Base-by-base conservation (phyloP, 2,329 filamentous ascomycete genomes). In the Apiospora saccharicola region DNA sequence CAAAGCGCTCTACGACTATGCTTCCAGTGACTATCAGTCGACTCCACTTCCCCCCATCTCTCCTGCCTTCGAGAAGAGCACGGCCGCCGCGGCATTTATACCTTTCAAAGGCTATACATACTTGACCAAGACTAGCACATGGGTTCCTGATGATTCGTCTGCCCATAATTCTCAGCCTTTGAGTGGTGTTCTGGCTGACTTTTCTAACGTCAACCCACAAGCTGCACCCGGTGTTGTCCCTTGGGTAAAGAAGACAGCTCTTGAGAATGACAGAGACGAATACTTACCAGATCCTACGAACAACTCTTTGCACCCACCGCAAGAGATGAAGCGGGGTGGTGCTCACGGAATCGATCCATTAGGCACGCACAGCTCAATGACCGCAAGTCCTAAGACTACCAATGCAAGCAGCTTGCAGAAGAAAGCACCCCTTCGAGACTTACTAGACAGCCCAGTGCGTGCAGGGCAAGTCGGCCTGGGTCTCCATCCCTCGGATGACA, bases 331-430 rank as follows among this genome's bases (percentile, higher is more conserved):
- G 16, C 30, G 24, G 24, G 24, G 43, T 49, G 43, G 10, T 46
- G 67, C 24, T 49, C 46, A 16, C 19, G n/a, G 30, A 13, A 49
- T 30, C 41, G 46, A 37, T 3, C 43, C 43, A 10, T 46, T 47
- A 7, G 41, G 14, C 24, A 30, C 67, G 3, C 44, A 24, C 26
- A 71, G 70, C 12, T 68, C 61, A 34, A 57, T 69, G 67, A 46
- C 61, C n/a, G 43, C 70, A 49, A 71, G 64, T 61, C 70, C 70
- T 19, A 14, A 43, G 43, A 71, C 67, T 2, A 57, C 70, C 10
- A 69, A 69, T 14, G 70, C 70, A 24, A 57, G 46, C n/a, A 71
- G 61, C 37, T 53, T 22, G 14, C 26, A 41, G 26, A 41, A n/a
- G 2, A 47, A 53, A 26, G 43, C 67, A 37, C 24, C 47, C 13